Evolutionary conservation across 345 rosid species (phyloP), one percentile per base, ranked within the genome.

Genomic region (Syzygium grande): DNA sequence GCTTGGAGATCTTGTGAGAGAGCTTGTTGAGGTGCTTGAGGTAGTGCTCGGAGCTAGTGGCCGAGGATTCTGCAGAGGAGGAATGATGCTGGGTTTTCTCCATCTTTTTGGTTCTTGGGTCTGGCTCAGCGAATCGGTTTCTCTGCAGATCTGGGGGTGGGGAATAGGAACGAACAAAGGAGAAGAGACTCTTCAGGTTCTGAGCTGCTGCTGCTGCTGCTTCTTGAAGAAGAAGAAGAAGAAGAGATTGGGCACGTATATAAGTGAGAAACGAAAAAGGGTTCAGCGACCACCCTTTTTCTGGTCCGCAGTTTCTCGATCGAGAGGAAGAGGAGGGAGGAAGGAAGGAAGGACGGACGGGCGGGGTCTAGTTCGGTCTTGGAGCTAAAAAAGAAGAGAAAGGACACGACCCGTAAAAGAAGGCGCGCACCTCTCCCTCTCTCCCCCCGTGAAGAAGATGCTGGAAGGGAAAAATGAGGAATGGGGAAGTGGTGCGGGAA

Each of bases 1-100:
- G 93, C 91, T 97, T 96, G 21, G 98, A 92, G 89, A 95, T 97
- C 91, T 93, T 97, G 88, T 97, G 99, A 52, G 99, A 97, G 49
- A 94, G 94, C 90, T 93, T 96, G 88, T 94, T 95, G 90, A 97
- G 95, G 52, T 95, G 96, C 58, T 93, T 94, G 63, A 95, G 95
- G 89, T 92, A 93, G 49, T 87, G 89, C 84, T 93, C 94, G 77
- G 91, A 91, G 86, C 80, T 30, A 13, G 49, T 1, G 58, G 86
- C 34, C n/a, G 63, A 5, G 54, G 86, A 19, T 51, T 84, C 85
- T 34, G 41, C 23, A 30, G 86, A 17, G 63, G 65, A 85, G 46
- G 46, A 43, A 43, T 43, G 46, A 78, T 52, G 58, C 87, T 84
- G 73, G 52, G 7, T 85, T 11, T 51, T 68, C 41, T 84, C 85